These are phyloP conservation scores for Malus orientalis DNA, from an alignment of 306 rosid species.

Conservation along the genomic window DNA sequence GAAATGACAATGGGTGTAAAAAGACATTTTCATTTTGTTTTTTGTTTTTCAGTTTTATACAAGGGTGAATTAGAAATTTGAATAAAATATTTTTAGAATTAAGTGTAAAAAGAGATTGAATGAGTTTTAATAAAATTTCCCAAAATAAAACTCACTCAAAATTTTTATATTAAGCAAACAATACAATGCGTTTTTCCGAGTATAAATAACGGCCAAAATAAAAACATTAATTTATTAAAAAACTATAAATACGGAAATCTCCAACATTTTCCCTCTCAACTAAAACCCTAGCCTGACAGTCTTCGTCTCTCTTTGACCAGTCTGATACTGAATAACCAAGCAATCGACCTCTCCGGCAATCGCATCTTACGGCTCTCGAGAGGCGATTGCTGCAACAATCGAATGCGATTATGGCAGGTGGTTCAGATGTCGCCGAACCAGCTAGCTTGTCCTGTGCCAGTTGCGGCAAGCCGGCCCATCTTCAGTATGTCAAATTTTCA, in stretches of 20 bases:
- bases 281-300: background rate
- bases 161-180: too few species aligned
- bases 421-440: constrained; percentile 31
- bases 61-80: too few species aligned
- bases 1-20: too few species aligned
- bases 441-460: constrained; percentile 47
- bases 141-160: too few species aligned
- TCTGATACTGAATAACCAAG: background rate
- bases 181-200: background rate
- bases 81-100: too few species aligned
- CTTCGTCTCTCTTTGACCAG: background rate
- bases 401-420: constrained; percentile 43
- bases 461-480: constrained; percentile 75
- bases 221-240: background rate
- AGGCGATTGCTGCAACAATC: background rate
- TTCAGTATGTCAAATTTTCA: constrained; percentile 49
- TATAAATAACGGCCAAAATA: background rate
- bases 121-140: too few species aligned
- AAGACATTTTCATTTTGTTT: too few species aligned
- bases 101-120: too few species aligned
- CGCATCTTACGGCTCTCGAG: background rate
- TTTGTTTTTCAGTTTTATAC: too few species aligned
- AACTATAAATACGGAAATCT: background rate
- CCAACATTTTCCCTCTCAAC: background rate
- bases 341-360: constrained; percentile 6